phyloP scores from a whole-genome alignment of 257 asterid species.

The Petrea volubilis region DNA sequence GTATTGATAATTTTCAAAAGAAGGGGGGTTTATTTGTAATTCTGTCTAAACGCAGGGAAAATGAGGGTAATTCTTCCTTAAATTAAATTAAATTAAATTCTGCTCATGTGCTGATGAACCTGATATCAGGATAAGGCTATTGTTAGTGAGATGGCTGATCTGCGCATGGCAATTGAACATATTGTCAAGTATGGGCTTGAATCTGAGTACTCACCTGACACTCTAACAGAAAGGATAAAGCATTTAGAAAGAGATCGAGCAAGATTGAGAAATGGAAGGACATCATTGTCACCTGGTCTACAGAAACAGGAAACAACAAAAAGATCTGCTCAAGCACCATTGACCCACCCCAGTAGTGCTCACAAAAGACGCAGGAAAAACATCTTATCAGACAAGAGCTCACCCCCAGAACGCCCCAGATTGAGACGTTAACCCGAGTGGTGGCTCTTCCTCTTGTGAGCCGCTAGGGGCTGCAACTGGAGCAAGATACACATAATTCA shows the following conservation, averaged over 20 bases:
- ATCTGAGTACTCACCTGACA: conserved; percentile 14
- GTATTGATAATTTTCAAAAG: too few species aligned
- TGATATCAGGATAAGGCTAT: conserved; percentile 31
- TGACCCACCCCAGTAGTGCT: not conserved
- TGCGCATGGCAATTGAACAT: conserved; percentile 28
- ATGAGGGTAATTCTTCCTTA: too few species aligned
- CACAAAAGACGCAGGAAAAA: conserved; percentile 6
- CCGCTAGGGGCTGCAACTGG: not conserved
- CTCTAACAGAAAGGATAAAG: conserved; percentile 20
- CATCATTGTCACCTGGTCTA: not conserved
- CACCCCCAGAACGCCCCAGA: not conserved
- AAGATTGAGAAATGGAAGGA: not conserved
- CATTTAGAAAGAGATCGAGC: conserved; percentile 25
- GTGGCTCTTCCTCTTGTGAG: not conserved
- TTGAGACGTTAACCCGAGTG: not conserved
- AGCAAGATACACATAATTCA: not conserved
- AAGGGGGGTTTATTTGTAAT: too few species aligned
- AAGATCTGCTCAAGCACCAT: not conserved
- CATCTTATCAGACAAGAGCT: not conserved
- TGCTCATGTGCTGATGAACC: conserved; percentile 1
- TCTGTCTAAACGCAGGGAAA: too few species aligned
- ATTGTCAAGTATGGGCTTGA: conserved; percentile 32
- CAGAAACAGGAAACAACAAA: not conserved
- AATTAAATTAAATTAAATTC: too few species aligned
- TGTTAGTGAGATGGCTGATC: conserved; percentile 30